Base-by-base conservation (phyloP, 2,329 filamentous ascomycete species). In the Exophiala alcalophila region DNA sequence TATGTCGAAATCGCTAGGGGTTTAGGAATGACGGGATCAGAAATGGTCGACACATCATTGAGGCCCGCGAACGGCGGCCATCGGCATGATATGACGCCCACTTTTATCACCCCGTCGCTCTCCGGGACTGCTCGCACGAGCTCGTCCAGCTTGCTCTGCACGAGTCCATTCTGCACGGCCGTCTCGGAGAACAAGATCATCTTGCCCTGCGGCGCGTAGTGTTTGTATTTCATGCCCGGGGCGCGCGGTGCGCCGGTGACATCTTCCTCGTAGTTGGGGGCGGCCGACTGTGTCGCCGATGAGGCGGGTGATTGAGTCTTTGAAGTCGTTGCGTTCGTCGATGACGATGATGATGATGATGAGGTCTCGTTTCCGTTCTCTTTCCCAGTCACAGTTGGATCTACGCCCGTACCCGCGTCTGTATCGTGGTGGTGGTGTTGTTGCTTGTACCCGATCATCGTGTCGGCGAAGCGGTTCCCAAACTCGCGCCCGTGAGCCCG, bases 181-280 rank as follows among this genome's bases (percentile, higher is more conserved):
- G 55, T 50, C 19, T 56, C 44, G 12, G 66, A 59, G 6, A 89
- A 94, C 2, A 97, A 71, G 10, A 94, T 70, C 2, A 98, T 90
- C 31, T 76, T 80, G 1, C 92, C 94, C 63, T 83, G 86, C 1
- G 92, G 92, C 29, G 90, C 94, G 60, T 98, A 98, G 63, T 98
- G 92, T 61, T 92, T 87, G 63, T 98, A 98, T 67, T 98, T 98
- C 92, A 98, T 98, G 1, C 92, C 92, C 0, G 92, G 92, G 1
- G 92, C 92, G 43, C 87, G 76, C 0, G 92, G 92, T 7, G 76
- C 74, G 3, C 36, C 50, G 9, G 41, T 46, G 10, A 40, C 27
- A 14, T 50, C 47, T 11, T 50, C 44, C 14, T 34, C 35, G 23
- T 53, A 43, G 11, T 24, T 50, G 9, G 24, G 23, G n/a, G 21